A percentile compares a stretch with the other conserved stretches of the same genome.
phyloP scores from a whole-genome alignment of 2,329 filamentous ascomycete genomes.

The Sporothrix brasiliensis region DNA sequence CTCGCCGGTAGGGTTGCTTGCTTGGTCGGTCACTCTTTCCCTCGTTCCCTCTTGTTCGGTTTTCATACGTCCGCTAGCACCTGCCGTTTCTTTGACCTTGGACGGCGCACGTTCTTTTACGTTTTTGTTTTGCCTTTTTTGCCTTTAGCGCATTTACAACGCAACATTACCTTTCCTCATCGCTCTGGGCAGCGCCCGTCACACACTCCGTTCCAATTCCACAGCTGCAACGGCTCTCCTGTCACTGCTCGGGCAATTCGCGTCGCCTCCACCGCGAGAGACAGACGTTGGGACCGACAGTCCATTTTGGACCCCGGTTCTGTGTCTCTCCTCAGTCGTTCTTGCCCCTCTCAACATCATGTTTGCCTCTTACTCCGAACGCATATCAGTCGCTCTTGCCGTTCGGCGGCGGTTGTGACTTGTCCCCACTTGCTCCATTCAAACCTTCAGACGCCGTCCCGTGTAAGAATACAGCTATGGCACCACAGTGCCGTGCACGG shows the following conservation, averaged over 20 bases:
- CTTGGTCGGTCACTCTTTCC: not conserved
- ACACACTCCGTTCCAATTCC: too few relatives aligned
- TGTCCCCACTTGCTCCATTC: constrained; percentile 7
- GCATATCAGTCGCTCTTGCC: constrained; percentile 16
- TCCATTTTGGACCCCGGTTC: constrained; percentile 4
- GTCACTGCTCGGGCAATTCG: not conserved
- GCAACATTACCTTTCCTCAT: constrained; percentile 25
- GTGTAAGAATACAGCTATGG: constrained; percentile 4
- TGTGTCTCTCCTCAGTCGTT: not conserved
- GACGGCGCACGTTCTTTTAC: not conserved
- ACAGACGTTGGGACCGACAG: not conserved
- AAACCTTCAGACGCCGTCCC: not conserved
- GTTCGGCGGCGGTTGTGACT: not conserved
- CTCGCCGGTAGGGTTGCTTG: not conserved
- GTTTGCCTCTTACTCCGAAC: not conserved
- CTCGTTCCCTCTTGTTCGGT: constrained; percentile 1
- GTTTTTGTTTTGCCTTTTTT: not conserved
- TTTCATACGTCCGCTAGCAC: constrained; percentile 3
- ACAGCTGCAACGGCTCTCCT: not conserved
- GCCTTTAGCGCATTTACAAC: constrained; percentile 14
- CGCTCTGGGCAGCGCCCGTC: not conserved
- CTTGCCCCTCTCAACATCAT: not conserved
- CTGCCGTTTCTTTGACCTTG: constrained; percentile 18
- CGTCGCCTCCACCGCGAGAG: not conserved
- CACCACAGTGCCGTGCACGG: constrained; percentile 26